Evolutionary conservation across 1,284 basidiomycete genomes (phyloP), one percentile per base, ranked within the genome.

Genomic region (Sparassis latifolia): DNA sequence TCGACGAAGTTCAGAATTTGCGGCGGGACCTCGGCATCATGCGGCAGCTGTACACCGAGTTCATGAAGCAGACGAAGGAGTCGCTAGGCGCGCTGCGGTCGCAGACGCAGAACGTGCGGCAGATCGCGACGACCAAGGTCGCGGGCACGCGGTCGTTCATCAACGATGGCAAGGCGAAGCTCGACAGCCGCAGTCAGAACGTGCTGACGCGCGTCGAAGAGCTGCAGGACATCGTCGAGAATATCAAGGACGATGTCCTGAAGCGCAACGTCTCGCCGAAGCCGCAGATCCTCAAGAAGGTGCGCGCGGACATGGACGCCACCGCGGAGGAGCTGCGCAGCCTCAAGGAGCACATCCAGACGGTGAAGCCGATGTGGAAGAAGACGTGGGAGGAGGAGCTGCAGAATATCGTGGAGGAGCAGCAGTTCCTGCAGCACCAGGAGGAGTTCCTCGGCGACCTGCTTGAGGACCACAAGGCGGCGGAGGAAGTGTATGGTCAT

Each of bases 331-430:
- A 94, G 66, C 75, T 98, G 38, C 78, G 85, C 52, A 85, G 82
- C 57, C 75, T 99, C 48, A 83, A 85, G 58, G 82, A 86, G 56
- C 92, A 96, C 65, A 89, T 98, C 58, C 81, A 86, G 58, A 89
- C 89, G 3, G 82, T 97, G 61, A 94, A 91, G 63, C 94, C 96
- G 45, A 91, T 91, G 77, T 99, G 96, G 96, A 93, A 96, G 74
- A 93, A 96, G 77, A 97, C 95, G 29, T 99, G 96, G 96, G 91
- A 92, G 61, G 84, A 90, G 62, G 96, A 99, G 72, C 69, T 99
- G 65, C 89, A 93, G 72, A 92, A 93, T 58, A 95, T 99, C 53
- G 90, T 98, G 43, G 95, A 97, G 66, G 96, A 99, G 69, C 96
- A 99, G 66, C 90, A 95, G 60, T 89, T 97, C 72, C 74, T 98